These are phyloP conservation scores for Vitis hybrid DNA, from an alignment of 177 flowering plant genomes.

Conservation along the genomic window DNA sequence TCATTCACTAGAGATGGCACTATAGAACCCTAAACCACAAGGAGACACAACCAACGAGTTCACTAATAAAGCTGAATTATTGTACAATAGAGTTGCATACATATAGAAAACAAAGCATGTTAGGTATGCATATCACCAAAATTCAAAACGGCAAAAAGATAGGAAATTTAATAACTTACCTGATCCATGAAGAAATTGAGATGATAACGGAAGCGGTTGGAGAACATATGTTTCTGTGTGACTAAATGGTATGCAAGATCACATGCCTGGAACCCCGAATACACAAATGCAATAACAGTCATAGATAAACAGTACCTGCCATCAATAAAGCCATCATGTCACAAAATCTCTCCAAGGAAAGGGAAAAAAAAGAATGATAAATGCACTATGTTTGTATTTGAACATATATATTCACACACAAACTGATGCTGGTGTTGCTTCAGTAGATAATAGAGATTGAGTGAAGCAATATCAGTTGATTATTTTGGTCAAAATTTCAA, in stretches of 20 bases:
- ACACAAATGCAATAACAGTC: slow-evolving; percentile 72
- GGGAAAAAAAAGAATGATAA: background rate
- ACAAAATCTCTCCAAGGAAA: background rate
- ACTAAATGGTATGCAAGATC: slow-evolving; percentile 46
- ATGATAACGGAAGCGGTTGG: slow-evolving; percentile 37
- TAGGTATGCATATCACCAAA: background rate
- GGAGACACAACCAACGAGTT: background rate
- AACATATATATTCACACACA: no score
- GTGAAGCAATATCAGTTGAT: no score
- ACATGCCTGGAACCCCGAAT: slow-evolving; percentile 76
- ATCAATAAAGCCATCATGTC: slow-evolving; percentile 2
- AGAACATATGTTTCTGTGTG: slow-evolving; percentile 51
- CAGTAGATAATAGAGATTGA: no score
- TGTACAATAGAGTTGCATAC: background rate
- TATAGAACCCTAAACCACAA: background rate
- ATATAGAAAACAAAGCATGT: background rate
- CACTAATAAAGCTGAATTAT: background rate
- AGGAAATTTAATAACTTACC: slow-evolving; percentile 40
- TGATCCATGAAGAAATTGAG: slow-evolving; percentile 88
- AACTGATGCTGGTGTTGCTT: no score
- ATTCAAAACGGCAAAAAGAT: background rate
- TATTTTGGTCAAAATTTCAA: no score
- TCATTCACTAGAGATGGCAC: background rate
- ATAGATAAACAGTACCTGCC: slow-evolving; percentile 78
- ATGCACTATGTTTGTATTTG: no score